A percentile compares a stretch with the other conserved stretches of the same genome.
These are phyloP conservation scores for Tetrapyrgos nigripes DNA, from an alignment of 1,284 basidiomycete species.

Conservation along the genomic window DNA sequence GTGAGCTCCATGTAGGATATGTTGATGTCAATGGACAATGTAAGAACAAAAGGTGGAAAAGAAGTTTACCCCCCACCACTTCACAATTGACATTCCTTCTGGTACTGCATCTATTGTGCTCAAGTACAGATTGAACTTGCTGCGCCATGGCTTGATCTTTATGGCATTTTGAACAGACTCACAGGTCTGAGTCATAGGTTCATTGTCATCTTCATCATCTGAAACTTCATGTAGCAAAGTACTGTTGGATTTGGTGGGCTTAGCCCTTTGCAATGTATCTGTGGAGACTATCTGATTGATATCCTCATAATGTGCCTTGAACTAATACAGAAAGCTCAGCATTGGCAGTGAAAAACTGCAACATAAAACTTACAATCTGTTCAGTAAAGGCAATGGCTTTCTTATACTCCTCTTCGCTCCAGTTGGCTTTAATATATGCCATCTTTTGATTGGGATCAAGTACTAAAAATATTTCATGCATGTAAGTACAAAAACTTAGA, in stretches of 20 bases:
- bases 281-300: not conserved
- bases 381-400: slow-evolving; percentile 22
- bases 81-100: slow-evolving; percentile 26
- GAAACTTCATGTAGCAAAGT: not conserved
- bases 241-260: not conserved
- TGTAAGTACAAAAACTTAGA: slow-evolving; percentile 5
- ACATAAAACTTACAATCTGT: slow-evolving; percentile 22
- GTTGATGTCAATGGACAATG: slow-evolving; percentile 18
- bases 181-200: not conserved
- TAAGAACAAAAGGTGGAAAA: slow-evolving; percentile 1
- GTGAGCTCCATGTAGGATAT: slow-evolving; percentile 38
- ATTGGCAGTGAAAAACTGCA: not conserved
- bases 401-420: slow-evolving; percentile 24
- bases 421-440: slow-evolving; percentile 32
- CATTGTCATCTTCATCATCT: slow-evolving; percentile 1
- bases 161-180: not conserved
- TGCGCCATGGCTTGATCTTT: slow-evolving; percentile 20
- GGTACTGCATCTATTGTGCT: slow-evolving; percentile 26
- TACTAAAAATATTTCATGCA: slow-evolving; percentile 23
- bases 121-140: slow-evolving; percentile 31
- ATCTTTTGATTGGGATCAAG: slow-evolving; percentile 33
- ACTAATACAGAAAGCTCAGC: not conserved
- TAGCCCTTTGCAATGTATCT: not conserved
- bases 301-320: not conserved
- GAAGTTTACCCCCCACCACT: slow-evolving; percentile 39